These are phyloP conservation scores for Penicillium freii DNA, from an alignment of 2,329 filamentous ascomycete species.

Conservation along the genomic window DNA sequence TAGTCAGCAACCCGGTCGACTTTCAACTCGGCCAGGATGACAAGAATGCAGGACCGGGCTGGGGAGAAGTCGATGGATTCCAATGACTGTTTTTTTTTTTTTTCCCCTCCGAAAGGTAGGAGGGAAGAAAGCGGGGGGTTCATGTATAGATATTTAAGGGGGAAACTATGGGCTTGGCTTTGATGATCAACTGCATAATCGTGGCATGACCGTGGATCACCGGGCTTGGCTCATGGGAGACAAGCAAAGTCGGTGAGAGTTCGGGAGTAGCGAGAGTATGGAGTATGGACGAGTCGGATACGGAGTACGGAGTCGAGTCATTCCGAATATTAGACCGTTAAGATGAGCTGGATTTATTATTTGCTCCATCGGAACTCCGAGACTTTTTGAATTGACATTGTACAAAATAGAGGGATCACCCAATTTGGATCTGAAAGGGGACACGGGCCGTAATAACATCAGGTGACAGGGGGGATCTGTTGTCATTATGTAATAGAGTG, in stretches of 20 bases:
- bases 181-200: constrained; percentile 1
- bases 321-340: neutral
- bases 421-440: neutral
- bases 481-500: constrained; percentile 23
- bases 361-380: neutral
- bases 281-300: no score
- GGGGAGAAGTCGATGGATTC: neutral
- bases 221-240: constrained; percentile 1
- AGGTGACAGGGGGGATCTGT: constrained; percentile 16
- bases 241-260: constrained; percentile 10
- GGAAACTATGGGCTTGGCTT: constrained; percentile 5
- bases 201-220: constrained; percentile 3
- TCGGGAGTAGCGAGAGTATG: no score
- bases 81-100: neutral
- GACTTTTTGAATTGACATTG: neutral
- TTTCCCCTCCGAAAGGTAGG: neutral
- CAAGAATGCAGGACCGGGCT: constrained; percentile 9
- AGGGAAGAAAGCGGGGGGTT: neutral
- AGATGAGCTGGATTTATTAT: neutral
- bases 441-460: constrained; percentile 9
- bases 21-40: neutral
- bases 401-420: neutral
- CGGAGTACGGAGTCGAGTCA: neutral
- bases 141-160: neutral
- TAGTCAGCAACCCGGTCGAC: neutral